phyloP scores from a whole-genome alignment of 75 land plant genomes.

The Isoetes taiwanensis region DNA sequence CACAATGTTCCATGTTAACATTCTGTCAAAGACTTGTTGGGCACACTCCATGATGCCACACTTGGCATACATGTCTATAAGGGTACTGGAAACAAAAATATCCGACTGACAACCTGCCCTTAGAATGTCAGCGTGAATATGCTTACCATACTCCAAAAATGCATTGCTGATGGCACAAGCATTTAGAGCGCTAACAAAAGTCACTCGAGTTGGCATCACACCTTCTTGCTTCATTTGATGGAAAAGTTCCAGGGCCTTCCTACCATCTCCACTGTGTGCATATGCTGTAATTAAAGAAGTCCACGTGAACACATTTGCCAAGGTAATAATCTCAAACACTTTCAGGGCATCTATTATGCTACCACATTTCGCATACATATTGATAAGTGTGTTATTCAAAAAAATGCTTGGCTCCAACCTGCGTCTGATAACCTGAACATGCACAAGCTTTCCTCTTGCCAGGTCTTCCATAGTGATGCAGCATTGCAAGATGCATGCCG shows the following conservation, averaged over 20 bases:
- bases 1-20: background rate
- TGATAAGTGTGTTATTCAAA: background rate
- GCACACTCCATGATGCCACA: too few relatives aligned
- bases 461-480: background rate
- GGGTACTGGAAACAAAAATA: background rate
- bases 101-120: background rate
- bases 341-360: background rate
- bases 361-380: constrained; percentile 12
- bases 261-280: constrained; percentile 4
- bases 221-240: too few relatives aligned
- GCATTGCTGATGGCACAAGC: background rate
- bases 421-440: background rate
- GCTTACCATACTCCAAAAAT: background rate
- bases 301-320: background rate
- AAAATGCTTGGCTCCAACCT: background rate
- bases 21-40: too few relatives aligned
- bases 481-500: too few relatives aligned
- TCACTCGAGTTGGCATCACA: background rate
- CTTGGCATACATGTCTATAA: too few relatives aligned
- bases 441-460: background rate
- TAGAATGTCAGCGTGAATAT: background rate
- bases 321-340: background rate
- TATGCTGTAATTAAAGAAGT: constrained; percentile 6
- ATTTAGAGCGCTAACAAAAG: background rate
- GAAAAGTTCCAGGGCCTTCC: constrained; percentile 7